These are phyloP conservation scores for Macadamia tetraphylla DNA, from an alignment of 164 flowering plant genomes.

Conservation along the genomic window DNA sequence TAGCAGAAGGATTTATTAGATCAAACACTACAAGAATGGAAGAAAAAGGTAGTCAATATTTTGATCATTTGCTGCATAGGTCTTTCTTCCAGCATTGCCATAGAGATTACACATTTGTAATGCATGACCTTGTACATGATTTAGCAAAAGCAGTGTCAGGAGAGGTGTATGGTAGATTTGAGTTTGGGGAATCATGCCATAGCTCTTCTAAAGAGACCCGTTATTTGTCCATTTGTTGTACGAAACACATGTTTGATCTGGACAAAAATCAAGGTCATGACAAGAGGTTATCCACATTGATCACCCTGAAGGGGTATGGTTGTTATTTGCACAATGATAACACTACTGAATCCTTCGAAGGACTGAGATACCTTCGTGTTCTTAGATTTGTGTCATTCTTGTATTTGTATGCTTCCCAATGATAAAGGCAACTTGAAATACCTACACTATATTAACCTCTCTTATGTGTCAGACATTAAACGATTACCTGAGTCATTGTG, in stretches of 20 bases:
- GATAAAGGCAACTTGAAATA: not conserved
- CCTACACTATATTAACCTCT: not conserved
- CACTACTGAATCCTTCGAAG: too few relatives aligned
- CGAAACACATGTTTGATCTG: not conserved
- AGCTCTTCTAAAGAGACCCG: not conserved
- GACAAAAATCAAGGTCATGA: not conserved
- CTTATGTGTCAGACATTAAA: not conserved
- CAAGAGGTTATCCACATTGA: not conserved
- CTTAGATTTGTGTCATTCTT: not conserved
- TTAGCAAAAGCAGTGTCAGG: not conserved
- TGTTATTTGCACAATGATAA: not conserved
- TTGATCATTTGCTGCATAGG: not conserved
- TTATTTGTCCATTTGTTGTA: not conserved
- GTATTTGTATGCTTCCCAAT: not conserved
- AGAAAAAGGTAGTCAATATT: not conserved
- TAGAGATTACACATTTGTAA: not conserved
- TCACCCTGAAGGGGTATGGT: not conserved
- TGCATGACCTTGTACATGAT: not conserved
- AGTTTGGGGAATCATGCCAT: not conserved
- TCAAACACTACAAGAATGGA: not conserved
- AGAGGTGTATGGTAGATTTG: not conserved
- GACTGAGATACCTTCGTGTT: not conserved
- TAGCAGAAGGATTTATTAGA: not conserved
- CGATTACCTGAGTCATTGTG: not conserved
- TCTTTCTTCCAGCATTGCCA: not conserved